A percentile compares a stretch with the other conserved stretches of the same genome.
Evolutionary conservation across 805 yeast genomes (phyloP).

Genomic region (Schwanniomyces vanrijiae): DNA sequence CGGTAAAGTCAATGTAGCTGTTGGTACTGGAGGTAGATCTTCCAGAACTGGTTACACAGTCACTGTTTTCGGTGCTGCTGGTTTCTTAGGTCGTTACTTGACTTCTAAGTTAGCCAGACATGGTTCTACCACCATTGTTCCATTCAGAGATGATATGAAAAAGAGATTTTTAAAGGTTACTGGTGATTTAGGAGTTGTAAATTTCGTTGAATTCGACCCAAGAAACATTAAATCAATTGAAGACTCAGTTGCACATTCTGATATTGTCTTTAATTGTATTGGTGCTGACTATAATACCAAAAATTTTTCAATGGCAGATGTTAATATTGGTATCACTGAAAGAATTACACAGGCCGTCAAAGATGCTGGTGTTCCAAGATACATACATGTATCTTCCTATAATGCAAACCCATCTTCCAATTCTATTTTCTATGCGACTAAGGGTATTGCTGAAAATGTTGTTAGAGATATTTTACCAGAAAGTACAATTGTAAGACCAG

Average conservation of each 20-base stretch:
- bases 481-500: conserved; percentile 83
- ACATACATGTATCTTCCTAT: conserved; percentile 76
- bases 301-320: conserved; percentile 80
- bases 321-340: conserved; percentile 74
- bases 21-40: conserved; percentile 79
- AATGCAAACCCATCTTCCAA: conserved; percentile 69
- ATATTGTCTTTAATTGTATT: conserved; percentile 76
- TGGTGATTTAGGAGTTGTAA: conserved; percentile 87
- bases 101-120: conserved; percentile 75
- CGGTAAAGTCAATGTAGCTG: conserved; percentile 72
- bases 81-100: conserved; percentile 74
- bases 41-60: conserved; percentile 88
- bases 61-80: conserved; percentile 82
- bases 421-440: conserved; percentile 74
- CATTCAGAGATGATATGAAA: conserved; percentile 79
- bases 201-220: conserved; percentile 78
- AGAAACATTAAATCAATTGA: conserved; percentile 75
- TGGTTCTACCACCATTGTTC: conserved; percentile 75
- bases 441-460: conserved; percentile 73
- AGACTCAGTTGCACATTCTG: conserved; percentile 76
- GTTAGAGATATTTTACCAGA: conserved; percentile 69
- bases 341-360: conserved; percentile 73
- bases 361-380: conserved; percentile 70
- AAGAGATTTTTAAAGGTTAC: conserved; percentile 76
- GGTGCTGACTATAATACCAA: conserved; percentile 78